Evolutionary conservation across 139 green algal genomes (phyloP).

Genomic region (Chlamydomonas eustigma): DNA sequence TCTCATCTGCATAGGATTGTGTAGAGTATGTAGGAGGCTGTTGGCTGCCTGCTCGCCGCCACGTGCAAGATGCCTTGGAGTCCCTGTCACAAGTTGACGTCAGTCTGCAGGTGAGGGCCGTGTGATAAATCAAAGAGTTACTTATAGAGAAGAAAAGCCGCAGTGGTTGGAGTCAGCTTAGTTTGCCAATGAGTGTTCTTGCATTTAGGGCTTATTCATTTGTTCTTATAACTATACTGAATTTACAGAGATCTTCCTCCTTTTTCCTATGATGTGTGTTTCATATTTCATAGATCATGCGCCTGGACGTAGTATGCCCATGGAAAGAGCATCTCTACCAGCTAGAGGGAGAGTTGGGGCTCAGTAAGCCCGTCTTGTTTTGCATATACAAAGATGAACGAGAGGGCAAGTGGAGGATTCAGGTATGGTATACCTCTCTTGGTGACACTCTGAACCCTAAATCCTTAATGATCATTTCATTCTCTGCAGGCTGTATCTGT

Average conservation of each 20-base stretch:
- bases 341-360: constrained; percentile 82
- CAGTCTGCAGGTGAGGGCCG: constrained; percentile 6
- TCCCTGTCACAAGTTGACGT: background rate
- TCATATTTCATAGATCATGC: constrained; percentile 50
- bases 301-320: constrained; percentile 59
- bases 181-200: background rate
- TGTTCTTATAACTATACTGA: no score
- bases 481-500: constrained; percentile 69
- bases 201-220: no score
- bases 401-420: constrained; percentile 76
- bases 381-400: constrained; percentile 76
- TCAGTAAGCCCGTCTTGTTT: constrained; percentile 37
- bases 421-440: constrained; percentile 15
- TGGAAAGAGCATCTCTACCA: constrained; percentile 97
- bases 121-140: no score
- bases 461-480: background rate
- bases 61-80: constrained; percentile 16
- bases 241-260: no score
- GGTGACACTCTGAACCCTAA: background rate
- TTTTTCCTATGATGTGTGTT: no score
- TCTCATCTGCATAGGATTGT: background rate
- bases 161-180: no score
- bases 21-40: constrained; percentile 19
- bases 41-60: constrained; percentile 79
- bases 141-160: no score